Evolutionary conservation across 2,329 filamentous ascomycete species (phyloP), one percentile per base, ranked within the genome.

Genomic region (Amylocarpus encephaloides): DNA sequence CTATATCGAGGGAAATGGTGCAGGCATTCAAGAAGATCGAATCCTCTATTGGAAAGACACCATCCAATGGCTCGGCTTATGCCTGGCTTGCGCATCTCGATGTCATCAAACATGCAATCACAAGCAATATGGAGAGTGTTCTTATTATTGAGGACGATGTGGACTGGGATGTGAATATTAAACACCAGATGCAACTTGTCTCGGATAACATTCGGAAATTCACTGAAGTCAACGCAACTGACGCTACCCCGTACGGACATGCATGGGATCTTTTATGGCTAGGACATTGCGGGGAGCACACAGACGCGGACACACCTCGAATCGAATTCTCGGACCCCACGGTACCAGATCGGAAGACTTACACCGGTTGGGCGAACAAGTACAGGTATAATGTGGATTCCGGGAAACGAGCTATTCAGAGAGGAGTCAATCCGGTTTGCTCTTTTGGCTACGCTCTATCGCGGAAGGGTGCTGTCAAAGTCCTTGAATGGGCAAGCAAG

Each of bases 101-200:
- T 38, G 18, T 46, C 13, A 10, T 46, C 16, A 46, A 46, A 11
- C 34, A 46, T 36, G 33, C 19, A 13, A 30, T 46, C 7, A 46
- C 43, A 10, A 48, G 43, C 15, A 41, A 41, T 13, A 32, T 42
- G 6, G 38, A 65, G 5, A 68, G 68, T 2, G 70, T 68, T 5
- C 50, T 73, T 2, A 70, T 73, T 12, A 55, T 73, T 49, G 70
- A 73, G 52, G 71, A 73, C 50, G 70, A 73, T 51, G 64, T 70
- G 51, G 71, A 74, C 50, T 73, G 71, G 71, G 71, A 73, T 48
- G 63, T 70, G 41, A 59, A 64, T 6, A 46, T 53, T n/a, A 45
- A 34, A 9, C 32, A 36, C 16, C 51, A 53, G 18, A 44, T 53
- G 34, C 54, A 6, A 53, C 64, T 49, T 46, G 61, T 67, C 40